Evolutionary conservation across 345 rosid genomes (phyloP).

Genomic region (Gossypium bickii): DNA sequence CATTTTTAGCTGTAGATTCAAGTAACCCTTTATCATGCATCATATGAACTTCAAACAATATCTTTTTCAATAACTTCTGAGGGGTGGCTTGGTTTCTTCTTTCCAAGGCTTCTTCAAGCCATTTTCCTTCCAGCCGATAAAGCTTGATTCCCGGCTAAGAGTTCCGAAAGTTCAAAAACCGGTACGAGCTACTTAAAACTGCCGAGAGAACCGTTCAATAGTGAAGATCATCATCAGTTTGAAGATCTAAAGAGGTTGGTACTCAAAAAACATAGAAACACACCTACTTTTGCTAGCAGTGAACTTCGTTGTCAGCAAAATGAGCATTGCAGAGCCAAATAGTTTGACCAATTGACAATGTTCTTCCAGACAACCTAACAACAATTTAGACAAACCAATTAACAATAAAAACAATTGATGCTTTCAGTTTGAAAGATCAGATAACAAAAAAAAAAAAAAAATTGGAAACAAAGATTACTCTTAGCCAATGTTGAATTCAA

Average conservation of each 20-base stretch:
- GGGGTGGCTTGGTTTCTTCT: slow-evolving; percentile 23
- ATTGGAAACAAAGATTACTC: slow-evolving; percentile 36
- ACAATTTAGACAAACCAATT: slow-evolving; percentile 6
- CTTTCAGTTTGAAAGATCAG: neutral
- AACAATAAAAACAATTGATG: neutral
- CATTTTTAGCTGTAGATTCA: slow-evolving; percentile 31
- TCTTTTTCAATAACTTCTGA: slow-evolving; percentile 66
- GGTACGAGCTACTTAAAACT: slow-evolving; percentile 55
- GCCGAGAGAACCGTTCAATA: slow-evolving; percentile 59
- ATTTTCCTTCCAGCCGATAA: slow-evolving; percentile 52
- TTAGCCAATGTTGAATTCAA: slow-evolving; percentile 68
- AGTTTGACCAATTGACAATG: slow-evolving; percentile 49
- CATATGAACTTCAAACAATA: slow-evolving; percentile 62
- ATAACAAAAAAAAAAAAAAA: neutral
- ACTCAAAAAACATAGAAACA: neutral
- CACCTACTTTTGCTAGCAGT: slow-evolving; percentile 77
- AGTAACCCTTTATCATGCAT: slow-evolving; percentile 39
- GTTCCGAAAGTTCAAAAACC: slow-evolving; percentile 42
- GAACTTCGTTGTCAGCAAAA: slow-evolving; percentile 77
- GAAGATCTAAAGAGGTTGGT: slow-evolving; percentile 26
- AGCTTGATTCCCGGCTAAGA: slow-evolving; percentile 48
- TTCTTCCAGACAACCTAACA: slow-evolving; percentile 75
- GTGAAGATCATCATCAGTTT: slow-evolving; percentile 42
- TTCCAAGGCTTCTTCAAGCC: slow-evolving; percentile 19
- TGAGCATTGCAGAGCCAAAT: slow-evolving; percentile 86